Evolutionary conservation across 2,329 filamentous ascomycete species (phyloP), one percentile per base, ranked within the genome.

Genomic region (Chrysoporthe cubensis): DNA sequence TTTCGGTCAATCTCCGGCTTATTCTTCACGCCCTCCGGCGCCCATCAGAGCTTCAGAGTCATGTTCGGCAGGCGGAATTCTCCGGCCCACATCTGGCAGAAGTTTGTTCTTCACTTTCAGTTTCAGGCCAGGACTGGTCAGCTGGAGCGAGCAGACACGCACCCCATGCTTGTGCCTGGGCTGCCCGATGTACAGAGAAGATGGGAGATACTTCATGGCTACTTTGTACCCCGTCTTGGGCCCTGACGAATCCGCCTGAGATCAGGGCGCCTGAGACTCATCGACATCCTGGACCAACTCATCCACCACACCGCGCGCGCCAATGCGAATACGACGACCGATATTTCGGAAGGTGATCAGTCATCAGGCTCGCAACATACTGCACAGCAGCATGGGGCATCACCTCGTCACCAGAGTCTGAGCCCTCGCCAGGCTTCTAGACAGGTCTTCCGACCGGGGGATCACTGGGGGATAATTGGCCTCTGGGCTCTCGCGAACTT

Each of bases 401-500:
- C 48, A 21, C 37, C 18, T 56, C 16, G 21, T 44, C 62, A 64
- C 37, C 48, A 21, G 2, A 16, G 40, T n/a, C 21, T 34, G 32
- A 57, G 14, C 21, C n/a, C 6, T 40, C 44, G 62, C 54, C 62
- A 64, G 50, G 26, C 44, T 42, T 44, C 40, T 57, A 9, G 14
- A 32, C 16, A 43, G 37, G 43, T 26, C 18, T 50, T 34, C 18
- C 13, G 44, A 52, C 60, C 44, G 52, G 46, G 60, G 61, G 32
- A 52, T 34, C 34, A 26, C 14, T 50, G 34, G 18, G 60, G 61
- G 32, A 52, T 34, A 44, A 26, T 21, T 50, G 34, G 18, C 32
- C 6, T 42, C 43, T 48, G 60, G 63, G 63, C 37, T 65, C 63
- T 26, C 21, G 42, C 34, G 40, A 52, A 44, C 42, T 61, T 58